phyloP scores from a whole-genome alignment of 2,329 filamentous ascomycete genomes.

The Coniochaeta ligniaria region DNA sequence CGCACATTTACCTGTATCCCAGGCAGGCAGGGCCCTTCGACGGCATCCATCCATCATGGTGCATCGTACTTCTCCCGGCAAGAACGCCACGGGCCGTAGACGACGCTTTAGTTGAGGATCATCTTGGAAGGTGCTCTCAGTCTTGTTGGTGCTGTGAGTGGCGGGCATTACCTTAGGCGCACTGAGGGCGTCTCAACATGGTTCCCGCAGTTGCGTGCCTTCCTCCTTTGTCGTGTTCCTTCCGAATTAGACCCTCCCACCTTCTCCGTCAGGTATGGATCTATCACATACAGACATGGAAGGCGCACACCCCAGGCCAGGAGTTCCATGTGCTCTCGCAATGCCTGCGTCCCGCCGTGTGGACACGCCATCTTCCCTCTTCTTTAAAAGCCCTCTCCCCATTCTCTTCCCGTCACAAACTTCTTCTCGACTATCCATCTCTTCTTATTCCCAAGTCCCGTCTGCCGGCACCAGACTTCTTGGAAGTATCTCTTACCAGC shows the following conservation, averaged over 20 bases:
- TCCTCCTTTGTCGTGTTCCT: not conserved
- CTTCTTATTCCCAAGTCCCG: not conserved
- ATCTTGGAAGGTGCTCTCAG: too few relatives aligned
- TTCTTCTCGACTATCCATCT: not conserved
- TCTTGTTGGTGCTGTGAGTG: too few relatives aligned
- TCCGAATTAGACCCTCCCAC: not conserved
- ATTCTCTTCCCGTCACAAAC: not conserved
- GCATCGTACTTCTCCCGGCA: too few relatives aligned
- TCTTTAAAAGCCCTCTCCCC: not conserved
- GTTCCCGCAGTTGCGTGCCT: not conserved
- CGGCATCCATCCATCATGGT: too few relatives aligned
- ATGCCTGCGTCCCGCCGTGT: not conserved
- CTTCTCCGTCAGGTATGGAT: not conserved
- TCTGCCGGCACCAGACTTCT: not conserved
- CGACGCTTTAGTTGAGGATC: too few relatives aligned
- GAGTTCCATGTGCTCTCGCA: too few relatives aligned
- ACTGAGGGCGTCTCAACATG: too few relatives aligned
- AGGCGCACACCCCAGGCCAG: not conserved
- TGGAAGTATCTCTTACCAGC: slow-evolving; percentile 1
- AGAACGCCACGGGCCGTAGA: too few relatives aligned
- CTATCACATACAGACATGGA: not conserved
- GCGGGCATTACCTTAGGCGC: too few relatives aligned
- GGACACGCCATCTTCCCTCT: not conserved
- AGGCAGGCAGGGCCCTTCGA: too few relatives aligned
- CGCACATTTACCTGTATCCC: too few relatives aligned